Base-by-base conservation (phyloP, 805 yeast genomes). In the Kuraishia hungarica region DNA sequence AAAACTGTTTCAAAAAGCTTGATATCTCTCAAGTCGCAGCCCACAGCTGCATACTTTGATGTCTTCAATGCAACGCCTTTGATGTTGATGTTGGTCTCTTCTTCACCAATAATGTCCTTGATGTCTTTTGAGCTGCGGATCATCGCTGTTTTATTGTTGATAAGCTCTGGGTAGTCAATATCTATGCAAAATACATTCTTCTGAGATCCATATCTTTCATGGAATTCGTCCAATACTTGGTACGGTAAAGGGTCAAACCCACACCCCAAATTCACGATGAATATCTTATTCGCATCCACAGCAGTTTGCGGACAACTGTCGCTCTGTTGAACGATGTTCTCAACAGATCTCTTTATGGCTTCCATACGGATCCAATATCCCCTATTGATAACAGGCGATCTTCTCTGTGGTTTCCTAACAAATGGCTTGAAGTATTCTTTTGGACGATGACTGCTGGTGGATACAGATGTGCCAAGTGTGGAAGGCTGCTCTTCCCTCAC, bases 301-400 rank as follows among this genome's bases (percentile, higher is more conserved):
- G 69, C 65, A 10, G 61, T 53, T 15, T 35, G 5, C 11, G 43
- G 43, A 17, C 3, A 35, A 6, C 43, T 35, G 17, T 35, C n/a
- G 43, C 43, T 35, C 43, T 35, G 43, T 15, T 35, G 17, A 2
- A 78, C 65, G n/a, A 87, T 80, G 24, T 75, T 68, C 26, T 73
- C 68, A 15, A 87, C 72, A 47, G 80, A 68, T 48, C 74, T 73
- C 57, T 80, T 76, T 52, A 89, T 83, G 2, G 89, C 81, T 61
- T 84, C 83, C 82, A 88, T 83, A 56, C 96, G 73, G 11, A 86
- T 72, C 92, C 94, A 88, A 67, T 88, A 88, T 0, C 96, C 96
- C 60, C 96, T 71, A 62, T 89, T 89, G 46, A 88, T 87, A 2
- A 87, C 84, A 0, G 96, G 96, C 0, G 93, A 83, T 51, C 96